Conservation (phyloP, 2,329 filamentous ascomycete species). For the Diaporthe sp. region DNA sequence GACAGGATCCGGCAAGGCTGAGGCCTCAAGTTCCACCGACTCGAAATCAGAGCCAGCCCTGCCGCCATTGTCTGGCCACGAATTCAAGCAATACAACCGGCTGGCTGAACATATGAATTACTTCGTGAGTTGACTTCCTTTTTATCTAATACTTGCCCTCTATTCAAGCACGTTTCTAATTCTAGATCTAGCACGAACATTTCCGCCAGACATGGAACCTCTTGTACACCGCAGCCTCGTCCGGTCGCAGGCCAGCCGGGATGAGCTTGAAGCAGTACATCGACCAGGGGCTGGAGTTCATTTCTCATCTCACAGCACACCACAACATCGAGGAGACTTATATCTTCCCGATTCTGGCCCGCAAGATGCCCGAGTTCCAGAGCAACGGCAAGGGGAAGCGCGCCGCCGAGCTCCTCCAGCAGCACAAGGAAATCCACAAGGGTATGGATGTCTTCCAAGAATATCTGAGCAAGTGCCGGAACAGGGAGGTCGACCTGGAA, state of each 20-base stretch:
- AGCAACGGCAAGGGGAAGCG: constrained; percentile 46
- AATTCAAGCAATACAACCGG: constrained; percentile 80
- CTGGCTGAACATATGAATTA: constrained; percentile 81
- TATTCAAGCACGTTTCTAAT: not conserved
- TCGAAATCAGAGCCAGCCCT: constrained; percentile 49
- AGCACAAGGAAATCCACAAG: constrained; percentile 84
- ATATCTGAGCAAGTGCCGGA: constrained; percentile 74
- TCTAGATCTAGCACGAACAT: constrained; percentile 74
- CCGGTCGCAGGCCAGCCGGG: constrained; percentile 69
- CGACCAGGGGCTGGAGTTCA: constrained; percentile 76
- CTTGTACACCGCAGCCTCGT: constrained; percentile 75
- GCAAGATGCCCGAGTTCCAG: constrained; percentile 83
- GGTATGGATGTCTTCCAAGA: constrained; percentile 77
- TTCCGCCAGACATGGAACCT: constrained; percentile 82
- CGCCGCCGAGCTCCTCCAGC: constrained; percentile 69
- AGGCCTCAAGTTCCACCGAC: not conserved
- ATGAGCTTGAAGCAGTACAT: constrained; percentile 80
- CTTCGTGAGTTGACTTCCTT: constrained; percentile 66
- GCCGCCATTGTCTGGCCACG: constrained; percentile 73
- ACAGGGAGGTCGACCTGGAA: constrained; percentile 72
- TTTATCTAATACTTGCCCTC: constrained; percentile 27
- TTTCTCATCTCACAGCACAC: constrained; percentile 78
- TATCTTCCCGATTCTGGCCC: constrained; percentile 83
- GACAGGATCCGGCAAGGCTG: not conserved
- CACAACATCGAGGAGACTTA: constrained; percentile 87